Conservation (phyloP, 1,284 basidiomycete species). For the Fomitopsis betulina region DNA sequence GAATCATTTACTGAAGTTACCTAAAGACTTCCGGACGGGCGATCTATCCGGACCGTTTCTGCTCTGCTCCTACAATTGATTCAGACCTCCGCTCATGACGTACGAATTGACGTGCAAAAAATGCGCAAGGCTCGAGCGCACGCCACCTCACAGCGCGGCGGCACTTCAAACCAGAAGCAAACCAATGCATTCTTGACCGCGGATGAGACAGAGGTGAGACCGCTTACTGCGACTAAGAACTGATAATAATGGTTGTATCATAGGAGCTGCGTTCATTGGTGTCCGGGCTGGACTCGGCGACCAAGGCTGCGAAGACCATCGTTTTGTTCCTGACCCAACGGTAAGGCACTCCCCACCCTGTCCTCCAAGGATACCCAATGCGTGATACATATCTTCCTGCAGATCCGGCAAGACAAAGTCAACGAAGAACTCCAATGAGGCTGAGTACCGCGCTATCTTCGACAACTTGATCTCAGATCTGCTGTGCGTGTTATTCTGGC, state of each 20-base stretch:
- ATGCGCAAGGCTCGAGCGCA: constrained; percentile 60
- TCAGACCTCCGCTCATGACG: constrained; percentile 86
- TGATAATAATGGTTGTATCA: not conserved
- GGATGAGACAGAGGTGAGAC: constrained; percentile 54
- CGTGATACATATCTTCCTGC: not conserved
- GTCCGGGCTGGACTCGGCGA: constrained; percentile 70
- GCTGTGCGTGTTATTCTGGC: constrained; percentile 86
- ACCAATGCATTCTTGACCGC: constrained; percentile 59
- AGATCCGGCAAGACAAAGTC: constrained; percentile 79
- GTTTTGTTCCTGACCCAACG: constrained; percentile 81
- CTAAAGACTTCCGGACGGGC: constrained; percentile 69
- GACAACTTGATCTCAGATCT: constrained; percentile 89
- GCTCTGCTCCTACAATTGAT: constrained; percentile 93
- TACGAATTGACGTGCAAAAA: constrained; percentile 56
- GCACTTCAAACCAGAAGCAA: constrained; percentile 44
- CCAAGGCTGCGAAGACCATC: constrained; percentile 81
- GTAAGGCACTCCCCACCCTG: constrained; percentile 27
- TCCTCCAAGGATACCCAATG: not conserved
- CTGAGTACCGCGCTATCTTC: constrained; percentile 87
- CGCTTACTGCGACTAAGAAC: not conserved
- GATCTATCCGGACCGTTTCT: constrained; percentile 87
- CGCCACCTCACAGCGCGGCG: constrained; percentile 55
- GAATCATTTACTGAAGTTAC: not conserved
- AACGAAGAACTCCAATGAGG: constrained; percentile 85
- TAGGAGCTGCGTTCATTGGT: constrained; percentile 68